Evolutionary conservation across 1,284 basidiomycete species (phyloP), one percentile per base, ranked within the genome.

Genomic region (Puccinia polysora): DNA sequence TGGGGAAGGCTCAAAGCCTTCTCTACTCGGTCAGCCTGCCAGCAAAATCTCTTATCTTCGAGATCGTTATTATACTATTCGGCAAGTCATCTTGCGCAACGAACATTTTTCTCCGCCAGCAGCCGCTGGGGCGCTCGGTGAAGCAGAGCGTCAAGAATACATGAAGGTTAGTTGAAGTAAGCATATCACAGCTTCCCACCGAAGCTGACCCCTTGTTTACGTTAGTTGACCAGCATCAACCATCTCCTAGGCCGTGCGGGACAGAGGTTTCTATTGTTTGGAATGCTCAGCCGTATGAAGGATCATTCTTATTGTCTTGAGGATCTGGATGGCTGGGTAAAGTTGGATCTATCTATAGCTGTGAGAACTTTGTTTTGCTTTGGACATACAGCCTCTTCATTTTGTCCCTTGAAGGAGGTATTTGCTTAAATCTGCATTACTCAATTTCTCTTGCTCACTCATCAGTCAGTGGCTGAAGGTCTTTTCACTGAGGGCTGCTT

Each of bases 21-120:
- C 68, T n/a, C 40, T 62, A 18, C 23, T 71, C 7, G 68, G 58
- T 32, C 58, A 63, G 36, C 58, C 68, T 28, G 53, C 20, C 10
- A 63, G 58, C 32, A 60, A 58, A 71, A 36, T 59, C n/a, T 58
- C 36, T 5, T 71, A 62, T 52, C 49, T 71, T 23, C 43, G 68
- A 53, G 58, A 71, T 50, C 68, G 68, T 23, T 71, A 62, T 62
- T 49, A 71, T 25, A 60, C 56, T 47, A 62, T 71, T 25, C 56
- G 58, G 38, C 58, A 63, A 18, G 89, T 90, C 75, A 86, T 97
- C 28, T 81, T 95, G 43, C 84, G 93, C 23, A 96, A 96, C 77
- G 94, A 97, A 79, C 92, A 96, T 80, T 97, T 97, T 80, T 91
- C 91, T 1, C 93, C 93, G 5, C 94, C 93, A 2, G 91, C 91